Evolutionary conservation across 345 rosid species (phyloP).

Genomic region (Erucastrum elatum): DNA sequence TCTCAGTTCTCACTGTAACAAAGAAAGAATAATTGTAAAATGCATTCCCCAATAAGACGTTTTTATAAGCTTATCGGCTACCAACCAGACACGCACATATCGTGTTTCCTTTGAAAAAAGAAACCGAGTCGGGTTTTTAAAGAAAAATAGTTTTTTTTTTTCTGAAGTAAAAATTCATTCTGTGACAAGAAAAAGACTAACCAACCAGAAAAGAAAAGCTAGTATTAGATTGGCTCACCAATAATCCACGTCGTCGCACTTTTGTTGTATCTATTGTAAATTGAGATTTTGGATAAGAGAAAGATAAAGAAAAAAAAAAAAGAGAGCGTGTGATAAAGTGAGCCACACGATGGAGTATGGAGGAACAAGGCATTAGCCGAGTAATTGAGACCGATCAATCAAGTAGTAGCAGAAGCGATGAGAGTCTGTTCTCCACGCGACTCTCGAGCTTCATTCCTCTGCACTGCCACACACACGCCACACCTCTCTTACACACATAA

Average conservation of each 20-base stretch:
- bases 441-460: slow-evolving; percentile 10
- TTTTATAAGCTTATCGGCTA: not conserved
- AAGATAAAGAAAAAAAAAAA: slow-evolving; percentile 3
- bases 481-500: not conserved
- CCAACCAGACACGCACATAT: not conserved
- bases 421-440: not conserved
- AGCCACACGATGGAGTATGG: slow-evolving; percentile 41
- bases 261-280: not conserved
- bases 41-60: slow-evolving; percentile 8
- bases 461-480: not conserved
- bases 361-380: slow-evolving; percentile 12
- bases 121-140: not conserved
- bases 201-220: not conserved
- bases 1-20: slow-evolving; percentile 27
- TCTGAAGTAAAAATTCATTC: not conserved
- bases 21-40: not conserved
- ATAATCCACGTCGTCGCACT: slow-evolving; percentile 11
- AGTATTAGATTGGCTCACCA: not conserved
- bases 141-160: not conserved
- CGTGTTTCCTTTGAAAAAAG: not conserved
- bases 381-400: slow-evolving; percentile 23
- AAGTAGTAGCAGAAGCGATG: slow-evolving; percentile 24
- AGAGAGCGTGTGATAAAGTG: slow-evolving; percentile 10
- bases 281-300: slow-evolving; percentile 38
- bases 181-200: not conserved